phyloP scores from a whole-genome alignment of 179 eudicot species.

The Silene vulgaris region DNA sequence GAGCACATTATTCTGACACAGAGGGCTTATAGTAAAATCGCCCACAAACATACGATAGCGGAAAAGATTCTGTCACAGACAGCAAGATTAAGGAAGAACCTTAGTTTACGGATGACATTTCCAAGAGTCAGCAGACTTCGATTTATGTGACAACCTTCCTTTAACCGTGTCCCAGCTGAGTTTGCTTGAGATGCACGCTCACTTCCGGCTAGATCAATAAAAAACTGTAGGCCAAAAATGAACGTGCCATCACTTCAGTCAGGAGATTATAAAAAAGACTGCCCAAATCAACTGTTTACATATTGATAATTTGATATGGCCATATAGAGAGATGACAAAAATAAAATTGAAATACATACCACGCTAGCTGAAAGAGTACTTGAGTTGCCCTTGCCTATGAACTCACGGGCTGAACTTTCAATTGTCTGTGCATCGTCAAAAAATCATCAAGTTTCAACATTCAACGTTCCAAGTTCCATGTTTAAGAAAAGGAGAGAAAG shows the following conservation, averaged over 20 bases:
- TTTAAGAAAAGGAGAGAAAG: neutral
- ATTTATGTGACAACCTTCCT: constrained; percentile 96
- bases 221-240: constrained; percentile 50
- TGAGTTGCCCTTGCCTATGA: constrained; percentile 76
- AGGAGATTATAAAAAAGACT: neutral
- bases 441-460: neutral
- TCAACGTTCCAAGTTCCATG: neutral
- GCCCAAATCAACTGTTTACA: neutral
- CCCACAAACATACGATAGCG: neutral
- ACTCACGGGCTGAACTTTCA: constrained; percentile 92
- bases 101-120: constrained; percentile 93
- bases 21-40: too few relatives aligned
- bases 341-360: constrained; percentile 43
- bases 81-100: constrained; percentile 37
- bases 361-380: constrained; percentile 90
- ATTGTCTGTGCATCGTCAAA: constrained; percentile 53
- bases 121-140: constrained; percentile 85
- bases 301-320: neutral
- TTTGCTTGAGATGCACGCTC: constrained; percentile 97
- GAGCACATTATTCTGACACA: too few relatives aligned
- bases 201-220: constrained; percentile 97
- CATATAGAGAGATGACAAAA: neutral
- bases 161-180: constrained; percentile 80
- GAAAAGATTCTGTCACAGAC: neutral
- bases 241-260: constrained; percentile 6